Evolutionary conservation across 2,329 filamentous ascomycete species (phyloP).

Genomic region (Fusarium luffae): DNA sequence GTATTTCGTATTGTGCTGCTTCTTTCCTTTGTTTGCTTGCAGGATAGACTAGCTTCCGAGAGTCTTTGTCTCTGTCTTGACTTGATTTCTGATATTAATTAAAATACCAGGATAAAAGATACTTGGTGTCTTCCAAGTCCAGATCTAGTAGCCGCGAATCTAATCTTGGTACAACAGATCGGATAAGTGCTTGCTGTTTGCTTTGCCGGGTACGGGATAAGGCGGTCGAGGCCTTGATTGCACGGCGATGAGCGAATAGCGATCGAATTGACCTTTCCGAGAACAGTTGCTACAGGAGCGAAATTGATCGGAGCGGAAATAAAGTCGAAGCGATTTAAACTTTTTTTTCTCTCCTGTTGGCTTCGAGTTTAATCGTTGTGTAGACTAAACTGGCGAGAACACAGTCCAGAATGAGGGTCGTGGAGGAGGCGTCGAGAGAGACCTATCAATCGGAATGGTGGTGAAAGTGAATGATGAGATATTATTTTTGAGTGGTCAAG

Average conservation of each 20-base stretch:
- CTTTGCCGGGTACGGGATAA: constrained; percentile 23
- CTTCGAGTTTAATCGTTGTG: constrained; percentile 17
- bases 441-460: constrained; percentile 31
- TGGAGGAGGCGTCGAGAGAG: constrained; percentile 26
- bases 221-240: constrained; percentile 37
- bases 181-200: constrained; percentile 10
- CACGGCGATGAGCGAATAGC: constrained; percentile 24
- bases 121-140: constrained; percentile 4
- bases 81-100: constrained; percentile 20
- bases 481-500: constrained; percentile 5
- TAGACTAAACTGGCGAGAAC: neutral
- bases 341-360: constrained; percentile 6
- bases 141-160: constrained; percentile 20
- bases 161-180: constrained; percentile 7
- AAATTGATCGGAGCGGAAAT: constrained; percentile 10
- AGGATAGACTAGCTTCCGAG: constrained; percentile 14
- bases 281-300: constrained; percentile 10
- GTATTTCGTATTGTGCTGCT: constrained; percentile 14
- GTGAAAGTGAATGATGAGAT: constrained; percentile 30
- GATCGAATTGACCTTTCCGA: constrained; percentile 21
- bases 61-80: constrained; percentile 15
- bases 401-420: constrained; percentile 10
- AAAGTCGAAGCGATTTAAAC: constrained; percentile 18
- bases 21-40: constrained; percentile 18
- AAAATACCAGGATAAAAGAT: constrained; percentile 17